Evolutionary conservation across 2,329 filamentous ascomycete species (phyloP).

Genomic region (Cladosporium sp.): DNA sequence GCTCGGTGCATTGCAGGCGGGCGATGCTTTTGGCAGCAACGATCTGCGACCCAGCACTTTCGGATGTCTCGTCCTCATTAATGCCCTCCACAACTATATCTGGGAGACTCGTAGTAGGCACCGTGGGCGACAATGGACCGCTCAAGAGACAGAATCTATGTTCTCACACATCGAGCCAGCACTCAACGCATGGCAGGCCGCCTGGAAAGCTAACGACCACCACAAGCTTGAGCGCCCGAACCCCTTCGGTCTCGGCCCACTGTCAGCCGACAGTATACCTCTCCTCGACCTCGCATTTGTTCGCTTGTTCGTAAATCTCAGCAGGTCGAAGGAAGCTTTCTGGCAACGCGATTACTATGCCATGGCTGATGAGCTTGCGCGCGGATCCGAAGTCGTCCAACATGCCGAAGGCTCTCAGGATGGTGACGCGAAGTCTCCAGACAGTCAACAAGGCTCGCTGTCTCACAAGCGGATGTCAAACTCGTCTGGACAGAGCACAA

Average conservation of each 20-base stretch:
- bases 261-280: conserved; percentile 88
- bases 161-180: conserved; percentile 92
- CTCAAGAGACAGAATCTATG: conserved; percentile 92
- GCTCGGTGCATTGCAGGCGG: conserved; percentile 19
- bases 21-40: conserved; percentile 37
- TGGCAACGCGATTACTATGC: conserved; percentile 93
- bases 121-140: conserved; percentile 83
- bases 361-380: conserved; percentile 81
- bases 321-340: conserved; percentile 84
- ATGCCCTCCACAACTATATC: conserved; percentile 94
- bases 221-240: conserved; percentile 83
- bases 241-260: conserved; percentile 72
- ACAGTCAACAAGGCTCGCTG: conserved; percentile 11
- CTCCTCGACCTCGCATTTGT: conserved; percentile 90
- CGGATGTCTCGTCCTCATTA: conserved; percentile 86
- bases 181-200: conserved; percentile 87
- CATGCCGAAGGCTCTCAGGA: conserved; percentile 52
- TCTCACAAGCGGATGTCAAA: conserved; percentile 15
- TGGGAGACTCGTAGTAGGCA: conserved; percentile 95
- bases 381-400: conserved; percentile 70
- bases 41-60: conserved; percentile 83
- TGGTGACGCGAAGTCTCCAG: conserved; percentile 1
- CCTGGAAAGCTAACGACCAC: conserved; percentile 81
- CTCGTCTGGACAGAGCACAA: conserved; percentile 44
- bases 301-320: conserved; percentile 88